Evolutionary conservation across 1,284 basidiomycete genomes (phyloP).

Genomic region (Pyrrhoderma noxium): DNA sequence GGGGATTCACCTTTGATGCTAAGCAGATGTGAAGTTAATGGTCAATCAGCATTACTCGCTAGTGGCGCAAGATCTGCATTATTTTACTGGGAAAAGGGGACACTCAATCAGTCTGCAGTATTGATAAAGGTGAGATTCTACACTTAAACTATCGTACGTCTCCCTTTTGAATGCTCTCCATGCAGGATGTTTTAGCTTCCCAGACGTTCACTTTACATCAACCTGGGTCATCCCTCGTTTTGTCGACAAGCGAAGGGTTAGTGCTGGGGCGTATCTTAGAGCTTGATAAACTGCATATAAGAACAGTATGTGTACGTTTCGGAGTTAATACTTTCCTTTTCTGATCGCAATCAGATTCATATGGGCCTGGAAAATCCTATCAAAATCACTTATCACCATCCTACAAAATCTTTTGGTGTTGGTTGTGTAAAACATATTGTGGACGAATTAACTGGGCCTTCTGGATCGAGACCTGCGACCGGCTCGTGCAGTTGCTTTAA

Average conservation of each 20-base stretch:
- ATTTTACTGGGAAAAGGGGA: constrained; percentile 59
- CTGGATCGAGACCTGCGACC: constrained; percentile 30
- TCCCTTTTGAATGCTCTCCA: background rate
- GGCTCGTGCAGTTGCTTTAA: constrained; percentile 52
- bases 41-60: constrained; percentile 51
- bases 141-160: background rate
- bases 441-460: constrained; percentile 29
- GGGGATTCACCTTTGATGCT: constrained; percentile 64
- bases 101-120: constrained; percentile 63
- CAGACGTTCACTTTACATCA: constrained; percentile 40
- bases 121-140: constrained; percentile 57
- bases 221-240: constrained; percentile 48
- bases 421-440: constrained; percentile 49
- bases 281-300: constrained; percentile 76
- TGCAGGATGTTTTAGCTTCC: constrained; percentile 55
- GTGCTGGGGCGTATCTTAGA: constrained; percentile 61
- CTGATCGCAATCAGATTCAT: constrained; percentile 42
- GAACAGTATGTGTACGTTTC: constrained; percentile 47
- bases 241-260: constrained; percentile 51
- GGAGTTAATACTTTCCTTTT: background rate
- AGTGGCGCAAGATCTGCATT: constrained; percentile 56
- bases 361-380: constrained; percentile 63
- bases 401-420: constrained; percentile 54
- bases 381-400: constrained; percentile 51
- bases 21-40: constrained; percentile 43